phyloP scores from a whole-genome alignment of 139 green algal genomes.

The Closterium sp. region DNA sequence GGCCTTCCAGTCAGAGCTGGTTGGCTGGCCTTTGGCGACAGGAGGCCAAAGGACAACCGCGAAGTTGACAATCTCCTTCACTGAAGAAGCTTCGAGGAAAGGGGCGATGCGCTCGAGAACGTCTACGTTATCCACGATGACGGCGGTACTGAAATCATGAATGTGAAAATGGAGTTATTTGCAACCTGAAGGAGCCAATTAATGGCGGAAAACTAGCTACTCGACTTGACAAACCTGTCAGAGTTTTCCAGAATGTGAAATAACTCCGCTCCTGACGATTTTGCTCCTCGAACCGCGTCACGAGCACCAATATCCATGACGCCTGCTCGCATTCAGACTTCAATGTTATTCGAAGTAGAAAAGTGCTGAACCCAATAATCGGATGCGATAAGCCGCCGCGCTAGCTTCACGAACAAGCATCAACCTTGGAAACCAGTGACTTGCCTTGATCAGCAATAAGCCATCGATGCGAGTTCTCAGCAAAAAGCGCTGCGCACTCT shows the following conservation, averaged over 20 bases:
- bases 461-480: constrained; percentile 79
- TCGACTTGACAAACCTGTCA: constrained; percentile 28
- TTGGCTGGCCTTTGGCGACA: neutral
- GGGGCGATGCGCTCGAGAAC: constrained; percentile 69
- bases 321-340: constrained; percentile 52
- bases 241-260: constrained; percentile 76
- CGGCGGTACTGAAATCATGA: constrained; percentile 40
- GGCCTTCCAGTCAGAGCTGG: neutral
- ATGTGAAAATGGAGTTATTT: neutral
- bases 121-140: constrained; percentile 74
- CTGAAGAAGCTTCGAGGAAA: constrained; percentile 39
- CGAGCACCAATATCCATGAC: constrained; percentile 34
- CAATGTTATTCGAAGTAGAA: too few relatives aligned
- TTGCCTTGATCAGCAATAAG: constrained; percentile 80
- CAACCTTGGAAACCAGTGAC: neutral
- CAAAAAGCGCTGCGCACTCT: constrained; percentile 72
- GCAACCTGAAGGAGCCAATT: neutral
- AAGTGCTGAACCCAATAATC: too few relatives aligned
- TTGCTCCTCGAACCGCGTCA: constrained; percentile 68
- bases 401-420: too few relatives aligned
- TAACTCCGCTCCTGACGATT: constrained; percentile 73
- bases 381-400: too few relatives aligned
- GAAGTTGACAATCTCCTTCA: constrained; percentile 58
- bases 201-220: neutral
- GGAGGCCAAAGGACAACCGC: constrained; percentile 73